A percentile compares a stretch with the other conserved stretches of the same genome.
Evolutionary conservation across 768 basidiomycete species (phyloP).

Genomic region (Neoboletus magnificus): DNA sequence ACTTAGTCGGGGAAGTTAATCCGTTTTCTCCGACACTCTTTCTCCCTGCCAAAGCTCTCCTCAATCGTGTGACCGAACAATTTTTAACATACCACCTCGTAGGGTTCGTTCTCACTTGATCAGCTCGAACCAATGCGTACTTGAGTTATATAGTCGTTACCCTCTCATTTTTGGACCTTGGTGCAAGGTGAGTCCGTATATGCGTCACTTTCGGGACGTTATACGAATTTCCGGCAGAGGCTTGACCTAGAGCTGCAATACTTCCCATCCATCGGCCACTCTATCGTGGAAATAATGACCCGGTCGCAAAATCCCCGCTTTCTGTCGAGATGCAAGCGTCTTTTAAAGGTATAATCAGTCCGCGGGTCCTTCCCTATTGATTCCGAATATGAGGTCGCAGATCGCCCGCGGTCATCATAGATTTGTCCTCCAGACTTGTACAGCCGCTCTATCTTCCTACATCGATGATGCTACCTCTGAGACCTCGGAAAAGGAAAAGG

Average conservation of each 20-base stretch:
- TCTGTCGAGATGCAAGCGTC: constrained; percentile 38
- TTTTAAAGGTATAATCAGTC: constrained; percentile 45
- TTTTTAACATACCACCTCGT: constrained; percentile 59
- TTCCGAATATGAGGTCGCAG: constrained; percentile 18
- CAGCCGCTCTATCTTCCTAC: constrained; percentile 27
- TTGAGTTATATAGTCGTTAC: constrained; percentile 51
- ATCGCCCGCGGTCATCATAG: constrained; percentile 23
- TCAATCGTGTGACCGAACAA: constrained; percentile 51
- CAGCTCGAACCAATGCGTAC: constrained; percentile 7
- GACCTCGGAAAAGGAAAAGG: constrained; percentile 13
- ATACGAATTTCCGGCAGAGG: constrained; percentile 40
- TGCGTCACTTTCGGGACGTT: constrained; percentile 2
- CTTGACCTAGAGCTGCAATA: constrained; percentile 50
- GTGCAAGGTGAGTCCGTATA: constrained; percentile 47
- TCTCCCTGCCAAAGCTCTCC: constrained; percentile 50
- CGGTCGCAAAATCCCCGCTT: constrained; percentile 53
- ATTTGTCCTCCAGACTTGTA: constrained; percentile 26
- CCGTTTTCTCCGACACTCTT: constrained; percentile 57
- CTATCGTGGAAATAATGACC: constrained; percentile 48
- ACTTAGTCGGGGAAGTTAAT: constrained; percentile 33
- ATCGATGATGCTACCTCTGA: constrained; percentile 4
- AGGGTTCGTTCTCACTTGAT: constrained; percentile 39
- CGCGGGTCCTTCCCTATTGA: background rate
- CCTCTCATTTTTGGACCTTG: constrained; percentile 74
- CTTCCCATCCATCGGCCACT: constrained; percentile 47